Percentiles rank a stretch among this genome's conserved stretches.
Evolutionary conservation across 225 moss, liverwort and hornwort species (phyloP).

Genomic region (Pleurozium schreberi): DNA sequence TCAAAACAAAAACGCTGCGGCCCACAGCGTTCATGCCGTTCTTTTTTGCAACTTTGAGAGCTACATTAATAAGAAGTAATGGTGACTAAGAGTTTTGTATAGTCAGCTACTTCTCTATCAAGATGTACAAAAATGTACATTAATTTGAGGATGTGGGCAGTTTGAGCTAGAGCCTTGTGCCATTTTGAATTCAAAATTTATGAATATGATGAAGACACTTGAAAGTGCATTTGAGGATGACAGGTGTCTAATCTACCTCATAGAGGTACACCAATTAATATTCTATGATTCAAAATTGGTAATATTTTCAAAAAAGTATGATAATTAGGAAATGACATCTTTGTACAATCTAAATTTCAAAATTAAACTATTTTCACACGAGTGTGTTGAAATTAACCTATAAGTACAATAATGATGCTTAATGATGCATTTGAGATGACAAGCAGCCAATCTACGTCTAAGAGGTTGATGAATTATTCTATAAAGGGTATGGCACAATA

Average conservation of each 20-base stretch:
- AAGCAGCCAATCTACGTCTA: neutral
- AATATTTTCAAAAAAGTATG: neutral
- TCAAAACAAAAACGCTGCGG: too few species aligned
- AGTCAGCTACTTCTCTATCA: too few species aligned
- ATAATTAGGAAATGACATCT: too few species aligned
- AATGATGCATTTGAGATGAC: neutral
- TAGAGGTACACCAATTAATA: neutral
- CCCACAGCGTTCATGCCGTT: too few species aligned
- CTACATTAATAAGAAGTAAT: too few species aligned
- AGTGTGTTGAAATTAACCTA: neutral
- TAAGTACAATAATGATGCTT: neutral
- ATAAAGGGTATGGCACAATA: rapidly evolving
- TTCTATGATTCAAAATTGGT: neutral
- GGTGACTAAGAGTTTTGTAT: too few species aligned
- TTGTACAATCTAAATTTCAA: neutral
- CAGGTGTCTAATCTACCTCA: neutral
- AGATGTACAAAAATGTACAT: too few species aligned
- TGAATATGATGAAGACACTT: rapidly evolving
- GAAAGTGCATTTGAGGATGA: neutral
- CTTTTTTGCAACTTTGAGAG: too few species aligned
- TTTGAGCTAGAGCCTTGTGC: too few species aligned
- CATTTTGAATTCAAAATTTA: too few species aligned
- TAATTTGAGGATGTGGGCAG: too few species aligned
- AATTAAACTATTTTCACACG: neutral
- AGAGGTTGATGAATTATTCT: neutral